Evolutionary conservation across 371 early-diverging fungal genomes (phyloP), one percentile per base, ranked within the genome.

Genomic region (Syncephalastrum racemosum): DNA sequence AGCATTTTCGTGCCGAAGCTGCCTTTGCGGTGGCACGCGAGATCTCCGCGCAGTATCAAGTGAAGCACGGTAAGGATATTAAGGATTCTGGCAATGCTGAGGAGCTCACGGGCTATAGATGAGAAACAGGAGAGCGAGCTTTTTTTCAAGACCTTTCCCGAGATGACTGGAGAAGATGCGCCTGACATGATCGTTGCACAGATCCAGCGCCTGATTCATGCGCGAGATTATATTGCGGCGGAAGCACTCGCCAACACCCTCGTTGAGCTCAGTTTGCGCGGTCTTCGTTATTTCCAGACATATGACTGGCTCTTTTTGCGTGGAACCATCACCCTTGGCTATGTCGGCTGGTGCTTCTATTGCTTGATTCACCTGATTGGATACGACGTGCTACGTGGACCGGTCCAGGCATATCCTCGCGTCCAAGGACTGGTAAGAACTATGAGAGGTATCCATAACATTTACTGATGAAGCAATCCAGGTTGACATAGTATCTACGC

Each of bases 241-340:
- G 86, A 88, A 56, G 46, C 52, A 20, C 72, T 80, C 54, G 90
- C 92, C 43, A 57, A 66, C 13, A 59, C 71, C 22, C 69, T 93
- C 36, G 84, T 90, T 14, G 57, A 75, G 2, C 70, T 86, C 19
- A 87, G 85, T 27, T 60, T 95, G 20, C 82, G 88, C 42, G 97
- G 96, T n/a, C 70, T 96, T 46, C 87, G 94, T 36, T 97, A 97
- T 71, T 90, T 91, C 54, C 96, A 96, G 70, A 95, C 92, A 68
- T 90, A 97, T 65, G 98, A 97, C 67, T 96, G 96, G 98, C 70
- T 92, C 4, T 91, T 96, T 66, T 70, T 97, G 53, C 82, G 93
- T 50, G 73, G 90, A 1, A 76, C 94, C 1, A 86, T 97, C 36
- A 87, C 92, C 7, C 67, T 78, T 18, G 98, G 98, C n/a, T 97